phyloP scores from a whole-genome alignment of 805 yeast genomes.

The Maudiozyma barnettii region DNA sequence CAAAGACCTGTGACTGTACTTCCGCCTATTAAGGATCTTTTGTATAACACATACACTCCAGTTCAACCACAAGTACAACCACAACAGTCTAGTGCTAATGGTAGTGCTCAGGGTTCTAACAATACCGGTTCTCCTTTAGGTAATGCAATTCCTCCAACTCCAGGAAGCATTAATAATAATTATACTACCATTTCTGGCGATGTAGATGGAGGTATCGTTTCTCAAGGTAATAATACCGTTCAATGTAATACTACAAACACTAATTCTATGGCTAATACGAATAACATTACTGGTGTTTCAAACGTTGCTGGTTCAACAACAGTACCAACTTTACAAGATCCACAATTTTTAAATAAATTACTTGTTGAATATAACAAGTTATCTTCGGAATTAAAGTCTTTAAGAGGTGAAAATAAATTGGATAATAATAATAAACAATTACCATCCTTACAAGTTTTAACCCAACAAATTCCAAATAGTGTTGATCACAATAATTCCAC shows the following conservation, averaged over 20 bases:
- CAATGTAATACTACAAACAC: not conserved
- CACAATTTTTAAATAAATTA: not conserved
- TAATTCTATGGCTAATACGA: not conserved
- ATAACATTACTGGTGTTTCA: not conserved
- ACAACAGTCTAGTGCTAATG: not conserved
- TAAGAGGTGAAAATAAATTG: not conserved
- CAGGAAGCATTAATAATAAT: not conserved
- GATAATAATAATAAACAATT: not conserved
- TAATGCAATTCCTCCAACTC: not conserved
- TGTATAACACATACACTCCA: not conserved
- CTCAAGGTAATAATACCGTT: not conserved
- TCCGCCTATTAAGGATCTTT: not conserved
- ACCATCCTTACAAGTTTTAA: not conserved
- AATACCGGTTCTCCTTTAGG: not conserved
- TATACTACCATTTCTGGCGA: not conserved
- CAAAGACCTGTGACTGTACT: not conserved
- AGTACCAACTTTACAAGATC: not conserved
- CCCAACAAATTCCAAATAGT: not conserved
- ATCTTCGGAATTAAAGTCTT: not conserved
- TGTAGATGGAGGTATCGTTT: not conserved
- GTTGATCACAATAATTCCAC: not conserved
- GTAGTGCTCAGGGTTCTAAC: not conserved
- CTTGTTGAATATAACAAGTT: not conserved
- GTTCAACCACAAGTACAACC: not conserved
- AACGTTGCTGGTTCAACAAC: not conserved